Evolutionary conservation across 2,329 filamentous ascomycete species (phyloP).

Genomic region (Raffaelea albimanens): DNA sequence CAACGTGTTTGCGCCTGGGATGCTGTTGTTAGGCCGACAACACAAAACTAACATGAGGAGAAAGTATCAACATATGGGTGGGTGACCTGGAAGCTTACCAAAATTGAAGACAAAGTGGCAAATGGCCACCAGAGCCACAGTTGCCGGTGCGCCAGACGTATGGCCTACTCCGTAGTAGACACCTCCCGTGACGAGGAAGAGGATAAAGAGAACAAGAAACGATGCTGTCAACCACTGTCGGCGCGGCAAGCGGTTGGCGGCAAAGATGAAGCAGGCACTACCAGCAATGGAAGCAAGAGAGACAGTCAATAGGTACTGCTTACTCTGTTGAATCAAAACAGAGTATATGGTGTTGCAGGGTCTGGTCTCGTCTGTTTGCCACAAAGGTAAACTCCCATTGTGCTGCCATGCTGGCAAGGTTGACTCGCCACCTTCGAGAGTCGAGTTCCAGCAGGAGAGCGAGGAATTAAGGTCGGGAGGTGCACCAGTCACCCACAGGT

Average conservation of each 20-base stretch:
- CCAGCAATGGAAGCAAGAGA: conserved; percentile 41
- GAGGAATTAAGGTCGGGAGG: conserved; percentile 23
- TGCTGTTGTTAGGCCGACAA: too few species aligned
- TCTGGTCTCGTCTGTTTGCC: conserved; percentile 38
- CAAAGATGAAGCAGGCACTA: conserved; percentile 37
- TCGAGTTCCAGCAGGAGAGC: conserved; percentile 39
- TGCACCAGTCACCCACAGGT: conserved; percentile 30
- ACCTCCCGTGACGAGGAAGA: conserved; percentile 39
- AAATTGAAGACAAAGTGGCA: conserved; percentile 48
- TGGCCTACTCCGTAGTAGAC: conserved; percentile 39
- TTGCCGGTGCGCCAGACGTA: conserved; percentile 30
- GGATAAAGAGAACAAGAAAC: conserved; percentile 34
- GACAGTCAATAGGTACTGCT: conserved; percentile 42
- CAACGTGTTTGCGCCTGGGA: conserved; percentile 50
- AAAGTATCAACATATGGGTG: not conserved
- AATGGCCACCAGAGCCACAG: conserved; percentile 40
- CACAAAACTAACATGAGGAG: not conserved
- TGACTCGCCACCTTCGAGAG: conserved; percentile 30
- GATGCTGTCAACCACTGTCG: conserved; percentile 39
- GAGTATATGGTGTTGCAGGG: conserved; percentile 44
- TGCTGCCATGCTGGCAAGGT: conserved; percentile 31
- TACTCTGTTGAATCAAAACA: conserved; percentile 40
- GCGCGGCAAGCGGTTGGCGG: conserved; percentile 37
- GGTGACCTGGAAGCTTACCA: conserved; percentile 28
- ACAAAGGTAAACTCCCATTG: conserved; percentile 29